Evolutionary conservation across 345 rosid species (phyloP), one percentile per base, ranked within the genome.

Genomic region (Camelina hispida): DNA sequence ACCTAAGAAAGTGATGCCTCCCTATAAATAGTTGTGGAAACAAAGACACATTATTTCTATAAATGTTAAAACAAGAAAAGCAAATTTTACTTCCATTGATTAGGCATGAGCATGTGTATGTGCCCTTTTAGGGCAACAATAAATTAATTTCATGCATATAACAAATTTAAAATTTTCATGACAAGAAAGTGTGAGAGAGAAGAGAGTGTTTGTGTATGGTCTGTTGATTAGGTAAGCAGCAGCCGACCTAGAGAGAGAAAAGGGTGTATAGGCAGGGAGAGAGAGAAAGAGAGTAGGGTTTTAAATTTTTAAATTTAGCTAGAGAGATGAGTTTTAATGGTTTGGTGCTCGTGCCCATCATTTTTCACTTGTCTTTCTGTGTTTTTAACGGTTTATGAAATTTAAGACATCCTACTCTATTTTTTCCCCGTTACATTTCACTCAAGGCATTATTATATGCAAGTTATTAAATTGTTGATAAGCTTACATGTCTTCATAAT

Each of bases 231-330:
- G 81, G 73, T 72, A 48, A 66, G 78, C 72, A 74, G 34, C 79
- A 85, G 91, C 91, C 89, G 94, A 74, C 94, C 94, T 89, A 89
- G 77, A 78, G 81, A 71, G 80, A 71, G 56, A 78, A 71, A 64
- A 61, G 68, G 44, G 38, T 38, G 40, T 18, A 38, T 50, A 59
- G 68, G 73, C 13, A 34, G 42, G 4, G 42, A 38, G 9, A 32
- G 65, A 65, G 64, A 53, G 28, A 46, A 20, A 75, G 9, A 60
- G 4, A n/a, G 63, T 72, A 71, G 81, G 81, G 81, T 42, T 71
- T 78, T 58, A 25, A 55, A 50, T 40, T 70, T 46, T 62, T 64
- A 12, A 53, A 46, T 12, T 69, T 34, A 4, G 30, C 28, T 25
- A 34, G 46, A 50, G 46, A 50, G 14, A 61, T 61, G 63, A 52